Conservation (phyloP, 768 basidiomycete genomes). For the Podaxis sp. region DNA sequence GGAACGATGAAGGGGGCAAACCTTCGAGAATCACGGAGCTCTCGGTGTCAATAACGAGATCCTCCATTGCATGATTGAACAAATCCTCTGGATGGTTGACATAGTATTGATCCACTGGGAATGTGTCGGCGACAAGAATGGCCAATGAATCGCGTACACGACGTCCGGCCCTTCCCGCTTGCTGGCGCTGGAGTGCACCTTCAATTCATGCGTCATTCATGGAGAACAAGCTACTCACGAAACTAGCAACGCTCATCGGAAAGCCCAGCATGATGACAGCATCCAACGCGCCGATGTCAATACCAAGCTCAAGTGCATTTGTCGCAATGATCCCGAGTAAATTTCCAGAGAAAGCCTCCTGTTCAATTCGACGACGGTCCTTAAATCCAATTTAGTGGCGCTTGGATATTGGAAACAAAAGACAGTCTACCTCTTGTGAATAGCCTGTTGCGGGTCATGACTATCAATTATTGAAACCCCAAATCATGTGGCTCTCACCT, state of each 20-base stretch:
- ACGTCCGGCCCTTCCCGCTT: slow-evolving; percentile 86
- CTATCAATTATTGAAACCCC: background rate
- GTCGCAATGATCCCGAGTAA: slow-evolving; percentile 87
- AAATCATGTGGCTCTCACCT: slow-evolving; percentile 39
- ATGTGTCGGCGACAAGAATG: slow-evolving; percentile 65
- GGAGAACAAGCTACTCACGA: slow-evolving; percentile 45
- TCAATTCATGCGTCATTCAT: background rate
- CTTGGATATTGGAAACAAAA: background rate
- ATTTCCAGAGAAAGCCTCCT: slow-evolving; percentile 82
- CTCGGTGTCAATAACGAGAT: slow-evolving; percentile 70
- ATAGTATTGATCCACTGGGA: slow-evolving; percentile 77
- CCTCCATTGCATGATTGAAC: slow-evolving; percentile 59
- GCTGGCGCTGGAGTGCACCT: slow-evolving; percentile 62
- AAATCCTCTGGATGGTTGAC: slow-evolving; percentile 67
- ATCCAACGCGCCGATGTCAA: slow-evolving; percentile 89
- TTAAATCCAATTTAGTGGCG: slow-evolving; percentile 23
- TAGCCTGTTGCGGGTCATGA: slow-evolving; percentile 49
- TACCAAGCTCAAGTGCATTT: slow-evolving; percentile 87
- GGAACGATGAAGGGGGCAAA: slow-evolving; percentile 10
- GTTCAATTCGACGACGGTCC: slow-evolving; percentile 84
- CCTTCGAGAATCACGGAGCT: slow-evolving; percentile 75
- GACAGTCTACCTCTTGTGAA: slow-evolving; percentile 54
- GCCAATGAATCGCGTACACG: slow-evolving; percentile 78
- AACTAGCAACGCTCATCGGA: slow-evolving; percentile 76
- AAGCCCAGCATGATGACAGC: slow-evolving; percentile 90